Conservation (phyloP, 1,284 basidiomycete genomes). For the Ganoderma meredithae region DNA sequence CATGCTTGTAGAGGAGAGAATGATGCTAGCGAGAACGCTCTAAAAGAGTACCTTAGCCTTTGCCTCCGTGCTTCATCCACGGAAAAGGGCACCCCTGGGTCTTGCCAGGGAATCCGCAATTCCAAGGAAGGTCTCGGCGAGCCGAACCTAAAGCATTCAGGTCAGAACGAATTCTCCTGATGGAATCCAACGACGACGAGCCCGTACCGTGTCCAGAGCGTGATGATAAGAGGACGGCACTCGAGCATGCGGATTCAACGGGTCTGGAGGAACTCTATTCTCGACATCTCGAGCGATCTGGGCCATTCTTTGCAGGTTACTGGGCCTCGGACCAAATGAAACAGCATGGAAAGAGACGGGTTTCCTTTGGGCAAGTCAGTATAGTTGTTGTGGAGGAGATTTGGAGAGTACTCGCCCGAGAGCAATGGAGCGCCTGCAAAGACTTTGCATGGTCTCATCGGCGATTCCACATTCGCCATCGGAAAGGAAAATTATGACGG, state of each 20-base stretch:
- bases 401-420: slow-evolving; percentile 49
- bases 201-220: slow-evolving; percentile 61
- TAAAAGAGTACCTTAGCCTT: neutral
- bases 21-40: neutral
- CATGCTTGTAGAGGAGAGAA: neutral
- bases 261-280: slow-evolving; percentile 53
- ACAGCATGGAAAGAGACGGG: slow-evolving; percentile 67
- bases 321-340: slow-evolving; percentile 55
- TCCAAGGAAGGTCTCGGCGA: slow-evolving; percentile 68
- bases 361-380: slow-evolving; percentile 47
- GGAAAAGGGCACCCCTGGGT: slow-evolving; percentile 57
- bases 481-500: slow-evolving; percentile 71
- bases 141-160: slow-evolving; percentile 49
- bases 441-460: slow-evolving; percentile 51
- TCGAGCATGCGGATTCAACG: slow-evolving; percentile 45
- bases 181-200: neutral
- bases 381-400: neutral
- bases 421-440: slow-evolving; percentile 55
- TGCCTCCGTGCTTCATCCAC: slow-evolving; percentile 12
- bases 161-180: neutral
- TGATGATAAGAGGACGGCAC: slow-evolving; percentile 58
- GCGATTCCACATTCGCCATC: slow-evolving; percentile 58
- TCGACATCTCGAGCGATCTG: slow-evolving; percentile 60
- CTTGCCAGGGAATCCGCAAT: slow-evolving; percentile 67
- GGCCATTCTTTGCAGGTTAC: slow-evolving; percentile 57